A percentile compares a stretch with the other conserved stretches of the same genome.
These are phyloP conservation scores for Chalaropsis ovoidea DNA, from an alignment of 2,329 filamentous ascomycete genomes.

Conservation along the genomic window DNA sequence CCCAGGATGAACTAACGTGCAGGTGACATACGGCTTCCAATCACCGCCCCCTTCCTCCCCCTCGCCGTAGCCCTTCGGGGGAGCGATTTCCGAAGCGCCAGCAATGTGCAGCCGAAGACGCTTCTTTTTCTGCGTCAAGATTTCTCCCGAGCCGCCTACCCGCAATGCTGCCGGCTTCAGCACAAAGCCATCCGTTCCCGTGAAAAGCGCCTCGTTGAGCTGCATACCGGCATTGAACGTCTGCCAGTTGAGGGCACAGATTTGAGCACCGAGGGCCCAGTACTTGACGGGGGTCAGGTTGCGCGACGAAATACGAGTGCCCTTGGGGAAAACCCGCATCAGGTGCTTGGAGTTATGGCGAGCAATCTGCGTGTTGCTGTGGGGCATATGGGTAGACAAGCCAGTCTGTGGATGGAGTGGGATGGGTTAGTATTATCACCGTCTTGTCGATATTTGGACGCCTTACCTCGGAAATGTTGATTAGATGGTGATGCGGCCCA, in stretches of 20 bases:
- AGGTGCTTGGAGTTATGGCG: slow-evolving; percentile 53
- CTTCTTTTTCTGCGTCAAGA: slow-evolving; percentile 40
- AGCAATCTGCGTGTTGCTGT: slow-evolving; percentile 40
- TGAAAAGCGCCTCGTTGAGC: slow-evolving; percentile 58
- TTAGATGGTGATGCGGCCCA: slow-evolving; percentile 53
- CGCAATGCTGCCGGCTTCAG: slow-evolving; percentile 54
- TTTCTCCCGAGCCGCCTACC: slow-evolving; percentile 42
- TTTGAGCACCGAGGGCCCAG: slow-evolving; percentile 58
- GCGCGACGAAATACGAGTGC: slow-evolving; percentile 55
- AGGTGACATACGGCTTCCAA: slow-evolving; percentile 50
- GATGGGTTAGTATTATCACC: neutral
- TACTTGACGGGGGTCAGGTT: slow-evolving; percentile 55
- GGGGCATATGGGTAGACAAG: slow-evolving; percentile 30
- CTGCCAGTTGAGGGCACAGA: slow-evolving; percentile 62
- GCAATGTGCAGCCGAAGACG: slow-evolving; percentile 49
- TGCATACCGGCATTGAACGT: slow-evolving; percentile 56
- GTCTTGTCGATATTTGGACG: neutral
- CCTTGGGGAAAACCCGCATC: slow-evolving; percentile 63
- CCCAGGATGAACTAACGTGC: slow-evolving; percentile 51
- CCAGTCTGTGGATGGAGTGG: neutral
- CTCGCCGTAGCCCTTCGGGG: slow-evolving; percentile 28
- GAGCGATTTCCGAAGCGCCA: slow-evolving; percentile 51
- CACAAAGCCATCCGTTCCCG: slow-evolving; percentile 54
- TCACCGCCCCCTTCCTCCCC: slow-evolving; percentile 30
- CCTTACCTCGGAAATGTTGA: slow-evolving; percentile 53